These are phyloP conservation scores for Dissophora globulifera DNA, from an alignment of 192 early-diverging fungal genomes.

Conservation along the genomic window DNA sequence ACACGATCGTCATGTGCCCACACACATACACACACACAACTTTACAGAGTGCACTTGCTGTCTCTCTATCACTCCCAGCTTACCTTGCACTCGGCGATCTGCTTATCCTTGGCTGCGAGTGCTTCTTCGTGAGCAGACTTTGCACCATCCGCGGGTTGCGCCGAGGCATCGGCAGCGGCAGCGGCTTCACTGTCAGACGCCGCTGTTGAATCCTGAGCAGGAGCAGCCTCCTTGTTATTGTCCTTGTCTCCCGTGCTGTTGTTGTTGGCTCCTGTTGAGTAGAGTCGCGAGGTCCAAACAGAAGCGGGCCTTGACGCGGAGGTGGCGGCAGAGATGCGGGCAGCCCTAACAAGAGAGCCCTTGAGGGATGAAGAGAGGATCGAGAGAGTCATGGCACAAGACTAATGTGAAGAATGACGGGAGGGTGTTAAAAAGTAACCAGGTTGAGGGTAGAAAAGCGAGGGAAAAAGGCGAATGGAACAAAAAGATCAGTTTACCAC, in stretches of 20 bases:
- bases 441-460: neutral
- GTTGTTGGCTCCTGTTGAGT: slow-evolving; percentile 55
- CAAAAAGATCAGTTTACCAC: neutral
- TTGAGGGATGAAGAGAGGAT: slow-evolving; percentile 31
- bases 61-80: neutral
- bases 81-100: slow-evolving; percentile 86
- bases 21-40: too few species aligned
- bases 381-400: slow-evolving; percentile 13
- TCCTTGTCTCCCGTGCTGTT: slow-evolving; percentile 41
- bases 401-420: neutral
- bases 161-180: slow-evolving; percentile 11
- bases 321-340: slow-evolving; percentile 18
- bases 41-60: neutral
- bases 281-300: slow-evolving; percentile 43
- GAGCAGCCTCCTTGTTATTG: slow-evolving; percentile 29
- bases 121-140: slow-evolving; percentile 51
- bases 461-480: slow-evolving; percentile 25
- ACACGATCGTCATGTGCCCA: too few species aligned
- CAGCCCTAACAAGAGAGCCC: slow-evolving; percentile 31
- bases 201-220: slow-evolving; percentile 32
- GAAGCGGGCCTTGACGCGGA: slow-evolving; percentile 19
- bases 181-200: slow-evolving; percentile 22
- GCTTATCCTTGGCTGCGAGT: slow-evolving; percentile 77
- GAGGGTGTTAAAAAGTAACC: neutral
- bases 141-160: slow-evolving; percentile 11